phyloP scores from a whole-genome alignment of 176 grass and related monocot genomes.

The Rhynchospora pubera region DNA sequence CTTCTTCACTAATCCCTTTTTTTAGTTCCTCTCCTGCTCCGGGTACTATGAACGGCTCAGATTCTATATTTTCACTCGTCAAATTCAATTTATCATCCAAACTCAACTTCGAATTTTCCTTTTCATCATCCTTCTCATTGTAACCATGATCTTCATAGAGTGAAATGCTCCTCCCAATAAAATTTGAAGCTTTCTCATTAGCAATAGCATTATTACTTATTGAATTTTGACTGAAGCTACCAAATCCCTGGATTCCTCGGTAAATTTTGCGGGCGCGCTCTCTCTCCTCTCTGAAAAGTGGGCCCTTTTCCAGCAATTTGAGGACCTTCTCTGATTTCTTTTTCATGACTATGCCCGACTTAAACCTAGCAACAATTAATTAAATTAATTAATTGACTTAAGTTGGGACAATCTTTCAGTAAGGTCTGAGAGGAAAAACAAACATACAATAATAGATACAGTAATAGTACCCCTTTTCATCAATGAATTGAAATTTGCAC shows the following conservation, averaged over 20 bases:
- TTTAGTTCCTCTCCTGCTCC: slow-evolving; percentile 15
- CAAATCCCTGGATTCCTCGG: slow-evolving; percentile 63
- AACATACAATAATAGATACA: no score
- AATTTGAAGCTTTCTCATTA: not conserved
- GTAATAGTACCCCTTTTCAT: slow-evolving; percentile 56
- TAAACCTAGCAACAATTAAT: slow-evolving; percentile 43
- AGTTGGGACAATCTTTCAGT: not conserved
- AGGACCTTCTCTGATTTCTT: slow-evolving; percentile 70
- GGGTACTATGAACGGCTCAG: not conserved
- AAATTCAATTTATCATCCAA: not conserved
- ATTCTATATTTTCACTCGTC: not conserved
- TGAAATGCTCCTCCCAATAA: slow-evolving; percentile 52
- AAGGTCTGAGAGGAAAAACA: not conserved
- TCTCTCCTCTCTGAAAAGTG: slow-evolving; percentile 74
- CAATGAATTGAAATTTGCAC: slow-evolving; percentile 56
- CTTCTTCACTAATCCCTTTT: not conserved
- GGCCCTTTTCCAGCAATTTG: slow-evolving; percentile 62
- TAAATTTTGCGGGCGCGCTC: slow-evolving; percentile 54
- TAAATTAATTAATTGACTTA: not conserved
- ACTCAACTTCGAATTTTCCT: slow-evolving; percentile 37
- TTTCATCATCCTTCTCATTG: slow-evolving; percentile 27
- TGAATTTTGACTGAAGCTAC: slow-evolving; percentile 61
- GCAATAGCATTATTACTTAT: not conserved
- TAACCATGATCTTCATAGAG: slow-evolving; percentile 21
- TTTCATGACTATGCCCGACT: slow-evolving; percentile 67